Evolutionary conservation across 169 alveolate species (phyloP), one percentile per base, ranked within the genome.

Genomic region (Toxoplasma gondii): DNA sequence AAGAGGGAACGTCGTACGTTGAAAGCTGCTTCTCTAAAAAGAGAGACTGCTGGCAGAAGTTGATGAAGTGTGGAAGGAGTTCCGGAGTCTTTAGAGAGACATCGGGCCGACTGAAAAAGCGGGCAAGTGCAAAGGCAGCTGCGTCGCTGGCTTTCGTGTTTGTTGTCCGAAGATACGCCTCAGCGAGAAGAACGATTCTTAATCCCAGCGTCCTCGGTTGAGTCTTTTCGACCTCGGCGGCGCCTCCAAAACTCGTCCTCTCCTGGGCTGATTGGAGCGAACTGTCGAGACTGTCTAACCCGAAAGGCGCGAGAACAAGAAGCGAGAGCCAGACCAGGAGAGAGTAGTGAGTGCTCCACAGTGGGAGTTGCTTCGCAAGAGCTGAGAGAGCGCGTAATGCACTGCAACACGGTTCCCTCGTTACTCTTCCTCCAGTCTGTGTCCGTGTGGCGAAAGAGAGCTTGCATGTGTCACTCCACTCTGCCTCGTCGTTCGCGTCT

Each of bases 231-330:
- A 1, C 74, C 29, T 31, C 24, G 74, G 7, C 58, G 58, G 12
- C 58, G 82, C 82, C 43, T 9, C 16, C 43, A 17, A 69, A 4
- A 27, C 44, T 9, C n/a, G 9, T 78, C n/a, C 86, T 9, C 44
- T 38, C 45, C 86, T n/a, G 12, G 74, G 34, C 74, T 64, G 74
- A 16, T 16, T 64, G 74, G 29, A 82, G 67, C 7, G 90, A 82
- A 38, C 90, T 82, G 88, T 92, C 94, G n/a, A 92, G 54, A 67
- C 84, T 54, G 31, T 39, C 69, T 49, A 92, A 27, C 22, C 54
- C 74, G 54, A 92, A 92, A 58, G 94, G 94, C 0, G 94, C 94
- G 29, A 92, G 92, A 41, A 64, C 92, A 17, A 83, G 92, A n/a
- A 92, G 87, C 17, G 94, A 92, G 53, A 92, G 69, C 94, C 94